These are phyloP conservation scores for Spiraea crenata DNA, from an alignment of 331 rosid genomes.

Conservation along the genomic window DNA sequence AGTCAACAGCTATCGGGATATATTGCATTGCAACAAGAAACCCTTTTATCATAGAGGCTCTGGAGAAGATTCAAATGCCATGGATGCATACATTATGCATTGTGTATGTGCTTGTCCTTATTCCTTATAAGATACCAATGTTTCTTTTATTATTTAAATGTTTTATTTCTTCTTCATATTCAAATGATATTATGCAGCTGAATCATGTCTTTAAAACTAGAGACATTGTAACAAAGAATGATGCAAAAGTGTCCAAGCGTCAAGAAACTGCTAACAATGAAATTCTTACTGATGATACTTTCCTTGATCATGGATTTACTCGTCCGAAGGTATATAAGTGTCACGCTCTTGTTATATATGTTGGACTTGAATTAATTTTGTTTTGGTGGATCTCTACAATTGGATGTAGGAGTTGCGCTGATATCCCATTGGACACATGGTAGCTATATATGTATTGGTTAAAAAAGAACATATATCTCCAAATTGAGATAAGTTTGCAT, in stretches of 20 bases:
- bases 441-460: neutral
- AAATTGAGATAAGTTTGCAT: neutral
- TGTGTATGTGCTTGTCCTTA: conserved; percentile 50
- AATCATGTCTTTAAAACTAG: conserved; percentile 80
- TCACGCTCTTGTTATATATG: conserved; percentile 12
- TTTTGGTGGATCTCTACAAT: neutral
- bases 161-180: neutral
- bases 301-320: conserved; percentile 92
- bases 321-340: conserved; percentile 77
- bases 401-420: conserved; percentile 4
- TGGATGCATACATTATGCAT: conserved; percentile 88
- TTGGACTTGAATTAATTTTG: conserved; percentile 12
- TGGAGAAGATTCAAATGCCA: conserved; percentile 54
- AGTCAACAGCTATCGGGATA: conserved; percentile 85
- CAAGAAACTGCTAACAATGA: conserved; percentile 40
- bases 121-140: conserved; percentile 7
- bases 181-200: conserved; percentile 55
- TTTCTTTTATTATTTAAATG: conserved; percentile 2
- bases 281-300: conserved; percentile 37
- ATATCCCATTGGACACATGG: neutral
- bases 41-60: conserved; percentile 85
- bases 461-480: conserved; percentile 3
- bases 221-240: conserved; percentile 72
- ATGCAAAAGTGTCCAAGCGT: conserved; percentile 52
- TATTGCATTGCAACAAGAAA: conserved; percentile 76